Evolutionary conservation across 768 basidiomycete genomes (phyloP).

Genomic region (Neoboletus magnificus): DNA sequence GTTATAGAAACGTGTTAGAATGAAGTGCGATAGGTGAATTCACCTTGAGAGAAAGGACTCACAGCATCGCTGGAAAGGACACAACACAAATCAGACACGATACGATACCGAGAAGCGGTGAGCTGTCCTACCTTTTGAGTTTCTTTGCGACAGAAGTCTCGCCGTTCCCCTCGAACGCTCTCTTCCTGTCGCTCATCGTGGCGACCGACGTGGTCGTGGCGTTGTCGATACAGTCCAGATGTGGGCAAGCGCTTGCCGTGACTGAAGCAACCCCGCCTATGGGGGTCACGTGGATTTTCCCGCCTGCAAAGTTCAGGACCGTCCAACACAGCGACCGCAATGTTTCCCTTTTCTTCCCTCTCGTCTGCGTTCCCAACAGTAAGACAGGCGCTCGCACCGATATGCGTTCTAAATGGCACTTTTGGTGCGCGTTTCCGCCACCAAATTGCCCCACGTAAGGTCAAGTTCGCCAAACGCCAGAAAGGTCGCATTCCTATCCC

Average conservation of each 20-base stretch:
- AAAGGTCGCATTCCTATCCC: conserved; percentile 87
- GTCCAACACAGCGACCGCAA: not conserved
- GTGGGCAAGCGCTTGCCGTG: not conserved
- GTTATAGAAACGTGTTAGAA: conserved; percentile 73
- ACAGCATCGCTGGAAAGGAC: conserved; percentile 55
- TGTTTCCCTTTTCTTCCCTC: conserved; percentile 23
- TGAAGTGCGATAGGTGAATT: conserved; percentile 51
- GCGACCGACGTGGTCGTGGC: conserved; percentile 5
- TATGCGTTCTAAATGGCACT: conserved; percentile 9
- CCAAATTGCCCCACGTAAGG: conserved; percentile 78
- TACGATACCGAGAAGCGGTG: conserved; percentile 15
- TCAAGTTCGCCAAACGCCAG: conserved; percentile 84
- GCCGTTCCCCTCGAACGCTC: conserved; percentile 53
- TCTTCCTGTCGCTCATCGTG: conserved; percentile 66
- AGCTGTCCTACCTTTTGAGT: conserved; percentile 53
- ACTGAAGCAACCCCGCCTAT: conserved; percentile 11
- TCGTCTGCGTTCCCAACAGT: conserved; percentile 14
- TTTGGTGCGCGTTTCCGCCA: conserved; percentile 39
- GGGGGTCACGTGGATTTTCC: conserved; percentile 17
- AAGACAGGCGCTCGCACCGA: conserved; percentile 7
- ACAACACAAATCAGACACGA: conserved; percentile 9
- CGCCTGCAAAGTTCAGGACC: not conserved
- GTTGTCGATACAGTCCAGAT: not conserved
- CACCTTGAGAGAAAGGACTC: conserved; percentile 67
- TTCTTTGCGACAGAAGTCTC: conserved; percentile 53